phyloP scores from a whole-genome alignment of 768 basidiomycete species.

The Termitomyces heimii region DNA sequence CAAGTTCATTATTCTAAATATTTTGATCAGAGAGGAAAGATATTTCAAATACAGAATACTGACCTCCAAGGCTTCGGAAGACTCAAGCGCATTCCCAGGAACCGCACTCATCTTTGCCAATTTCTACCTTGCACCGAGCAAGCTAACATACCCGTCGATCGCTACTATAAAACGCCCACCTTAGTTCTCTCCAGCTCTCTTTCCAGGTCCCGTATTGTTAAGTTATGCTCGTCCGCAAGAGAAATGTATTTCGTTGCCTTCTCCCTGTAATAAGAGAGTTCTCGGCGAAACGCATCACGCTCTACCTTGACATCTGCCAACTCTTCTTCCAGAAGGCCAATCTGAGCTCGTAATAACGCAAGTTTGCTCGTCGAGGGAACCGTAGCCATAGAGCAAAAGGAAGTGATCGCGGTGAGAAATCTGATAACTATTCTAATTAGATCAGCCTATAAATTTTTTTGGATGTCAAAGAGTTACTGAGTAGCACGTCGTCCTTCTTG shows the following conservation, averaged over 20 bases:
- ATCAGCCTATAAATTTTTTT: background rate
- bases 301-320: background rate
- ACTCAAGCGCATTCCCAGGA: no score
- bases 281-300: background rate
- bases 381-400: background rate
- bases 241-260: constrained; percentile 1
- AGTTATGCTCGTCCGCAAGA: background rate
- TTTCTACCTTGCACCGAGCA: background rate
- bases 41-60: no score
- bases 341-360: background rate
- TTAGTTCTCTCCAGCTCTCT: background rate
- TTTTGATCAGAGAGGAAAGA: no score
- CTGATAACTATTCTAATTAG: background rate
- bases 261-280: background rate
- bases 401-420: no score
- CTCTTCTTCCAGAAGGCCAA: background rate
- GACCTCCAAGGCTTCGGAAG: background rate
- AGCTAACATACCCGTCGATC: background rate
- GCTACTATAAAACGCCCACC: background rate
- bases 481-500: no score
- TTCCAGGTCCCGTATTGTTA: background rate
- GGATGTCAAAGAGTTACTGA: no score
- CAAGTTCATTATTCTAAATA: background rate
- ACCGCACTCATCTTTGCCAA: background rate
- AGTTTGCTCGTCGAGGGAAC: background rate